A percentile compares a stretch with the other conserved stretches of the same genome.
These are phyloP conservation scores for Geotrichum aggregatum DNA, from an alignment of 1,139 yeast species.

Conservation along the genomic window DNA sequence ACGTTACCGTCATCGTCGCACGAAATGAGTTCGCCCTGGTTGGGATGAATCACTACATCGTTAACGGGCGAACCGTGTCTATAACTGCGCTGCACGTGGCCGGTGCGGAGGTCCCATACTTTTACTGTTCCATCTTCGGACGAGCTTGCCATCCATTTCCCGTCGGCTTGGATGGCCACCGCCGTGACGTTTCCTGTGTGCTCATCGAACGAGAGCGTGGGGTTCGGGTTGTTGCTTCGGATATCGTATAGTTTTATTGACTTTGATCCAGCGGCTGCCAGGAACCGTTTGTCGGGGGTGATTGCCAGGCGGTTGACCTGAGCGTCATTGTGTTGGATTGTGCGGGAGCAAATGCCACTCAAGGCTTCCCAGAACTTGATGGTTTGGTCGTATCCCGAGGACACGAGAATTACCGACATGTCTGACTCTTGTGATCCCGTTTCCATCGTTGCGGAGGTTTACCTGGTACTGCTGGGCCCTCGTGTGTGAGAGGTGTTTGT, in stretches of 20 bases:
- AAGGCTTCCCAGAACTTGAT: constrained; percentile 98
- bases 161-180: constrained; percentile 86
- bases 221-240: constrained; percentile 72
- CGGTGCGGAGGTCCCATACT: constrained; percentile 95
- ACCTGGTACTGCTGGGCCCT: background rate
- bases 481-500: background rate
- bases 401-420: constrained; percentile 92
- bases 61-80: constrained; percentile 89
- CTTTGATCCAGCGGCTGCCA: constrained; percentile 93
- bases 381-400: constrained; percentile 98
- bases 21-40: constrained; percentile 91
- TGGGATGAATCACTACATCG: constrained; percentile 95
- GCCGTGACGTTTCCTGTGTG: constrained; percentile 90
- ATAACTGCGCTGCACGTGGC: constrained; percentile 85
- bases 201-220: constrained; percentile 90
- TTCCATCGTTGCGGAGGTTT: constrained; percentile 4
- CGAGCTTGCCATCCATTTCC: constrained; percentile 94
- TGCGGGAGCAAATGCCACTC: constrained; percentile 92
- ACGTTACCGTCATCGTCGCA: constrained; percentile 96
- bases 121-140: constrained; percentile 96
- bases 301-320: constrained; percentile 92
- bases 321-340: constrained; percentile 91
- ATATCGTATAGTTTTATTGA: constrained; percentile 85
- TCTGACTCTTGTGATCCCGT: constrained; percentile 31
- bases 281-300: constrained; percentile 81